Base-by-base conservation (phyloP, 2,329 filamentous ascomycete species). In the Sclerotinia nivalis region DNA sequence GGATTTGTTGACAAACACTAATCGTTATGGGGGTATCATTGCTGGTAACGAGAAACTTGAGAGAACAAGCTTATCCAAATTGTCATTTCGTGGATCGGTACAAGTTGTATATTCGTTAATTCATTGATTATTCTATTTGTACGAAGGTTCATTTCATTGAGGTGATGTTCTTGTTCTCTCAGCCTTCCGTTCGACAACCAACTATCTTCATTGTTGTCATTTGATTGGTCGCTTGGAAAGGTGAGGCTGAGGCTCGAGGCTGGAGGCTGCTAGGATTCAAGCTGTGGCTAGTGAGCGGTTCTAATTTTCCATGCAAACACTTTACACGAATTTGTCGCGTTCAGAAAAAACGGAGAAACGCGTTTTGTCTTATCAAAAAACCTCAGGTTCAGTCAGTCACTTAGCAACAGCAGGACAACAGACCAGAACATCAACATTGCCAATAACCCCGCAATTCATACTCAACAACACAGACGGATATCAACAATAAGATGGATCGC, bases 401-500 rank as follows among this genome's bases (percentile, higher is more conserved):
- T 67, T 61, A 64, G 61, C 61, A 64, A 64, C 61, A 52, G 47
- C 61, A 64, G 60, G 60, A 64, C 60, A 64, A 64, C 60, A 52
- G 60, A 37, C 34, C 8, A 50, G 54, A 50, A 62, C 49, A 62
- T 61, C 56, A 59, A 54, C 49, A 28, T 25, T 54, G 40, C 25
- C 49, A 62, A 20, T 28, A 69, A 34, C 49, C 66, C 49, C 58
- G 58, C 67, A 55, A 9, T 64, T 34, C 22, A 43, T 50, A 64
- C 13, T 52, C 45, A 61, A 68, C 18, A 62, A 22, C 25, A 50
- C 45, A 31, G 70, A 49, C 66, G 34, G 31, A 55, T 47, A 47
- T 34, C 31, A 50, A 55, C 34, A 25, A 54, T 69, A 76, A 31
- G 55, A 96, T 97, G 93, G 95, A 99, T 85, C 88, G 90, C 77